Evolutionary conservation across 441 rosid species (phyloP), one percentile per base, ranked within the genome.

Genomic region (Biscutella laevigata): DNA sequence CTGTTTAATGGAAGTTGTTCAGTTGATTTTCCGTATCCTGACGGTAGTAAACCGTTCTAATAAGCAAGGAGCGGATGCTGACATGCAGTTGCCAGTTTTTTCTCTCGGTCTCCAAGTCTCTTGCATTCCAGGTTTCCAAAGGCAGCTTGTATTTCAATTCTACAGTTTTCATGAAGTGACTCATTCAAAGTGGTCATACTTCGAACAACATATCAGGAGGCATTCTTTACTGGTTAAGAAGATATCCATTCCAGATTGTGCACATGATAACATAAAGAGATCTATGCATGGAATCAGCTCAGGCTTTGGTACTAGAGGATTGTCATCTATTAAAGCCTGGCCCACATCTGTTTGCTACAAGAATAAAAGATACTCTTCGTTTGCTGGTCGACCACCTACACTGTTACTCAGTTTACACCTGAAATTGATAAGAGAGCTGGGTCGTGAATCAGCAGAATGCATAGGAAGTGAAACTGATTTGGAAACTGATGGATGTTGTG

Each of bases 61-160:
- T 40, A 79, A 74, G 52, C 76, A 48, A 52, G 69, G 66, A 55
- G 74, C 61, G 37, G 74, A 37, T 68, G 65, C 71, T 64, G 84
- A 71, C 59, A 49, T 60, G 45, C 79, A 56, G 71, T 71, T 78
- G 59, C 95, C 96, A 3, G 79, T 65, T 53, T 83, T 87, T 63
- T 83, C 96, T 28, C 68, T 88, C 50, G 77, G 84, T 48, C 82
- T 81, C 67, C 90, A 71, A 46, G 76, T 88, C 45, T 80, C 88
- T 48, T 66, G 70, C 62, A 55, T 63, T 40, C 76, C 77, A 48
- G 74, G 71, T 66, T 26, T 70, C 26, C 68, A 58, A 41, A 85
- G 72, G 79, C 94, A 76, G 61, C 73, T 79, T 64, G 78, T 75
- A 45, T 83, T 75, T 74, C 80, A 79, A 16, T 76, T 67, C 65